Conservation (phyloP, 148 eudicot genomes). For the Rhododendron vialii region DNA sequence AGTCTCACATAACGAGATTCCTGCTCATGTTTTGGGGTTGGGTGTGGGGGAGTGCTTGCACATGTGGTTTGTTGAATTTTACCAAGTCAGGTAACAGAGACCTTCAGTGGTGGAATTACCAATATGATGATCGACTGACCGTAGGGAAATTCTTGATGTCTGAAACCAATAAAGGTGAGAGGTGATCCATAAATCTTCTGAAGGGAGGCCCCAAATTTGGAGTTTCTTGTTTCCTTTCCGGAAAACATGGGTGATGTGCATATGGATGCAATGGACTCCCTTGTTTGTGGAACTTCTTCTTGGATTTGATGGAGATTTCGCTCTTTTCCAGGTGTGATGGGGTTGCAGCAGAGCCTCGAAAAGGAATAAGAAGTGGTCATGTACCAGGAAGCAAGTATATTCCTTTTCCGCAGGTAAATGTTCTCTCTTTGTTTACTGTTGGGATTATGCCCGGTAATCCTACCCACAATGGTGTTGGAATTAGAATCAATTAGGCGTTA, state of each 20-base stretch:
- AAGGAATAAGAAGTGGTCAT: conserved; percentile 94
- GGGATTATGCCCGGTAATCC: too few species aligned
- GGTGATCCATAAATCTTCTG: not conserved
- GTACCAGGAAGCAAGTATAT: conserved; percentile 96
- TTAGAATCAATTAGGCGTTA: too few species aligned
- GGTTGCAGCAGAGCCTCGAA: conserved; percentile 83
- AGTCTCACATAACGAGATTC: too few species aligned
- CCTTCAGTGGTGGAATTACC: not conserved
- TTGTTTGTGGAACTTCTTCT: not conserved
- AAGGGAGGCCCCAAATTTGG: not conserved
- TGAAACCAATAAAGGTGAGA: not conserved
- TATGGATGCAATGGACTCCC: not conserved
- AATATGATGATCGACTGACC: not conserved
- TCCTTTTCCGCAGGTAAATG: conserved; percentile 63
- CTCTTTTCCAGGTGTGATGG: conserved; percentile 75
- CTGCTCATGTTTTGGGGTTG: too few species aligned
- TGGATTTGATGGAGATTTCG: conserved; percentile 16
- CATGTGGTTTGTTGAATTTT: not conserved
- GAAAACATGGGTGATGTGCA: not conserved
- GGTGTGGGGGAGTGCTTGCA: too few species aligned
- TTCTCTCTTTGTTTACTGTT: not conserved
- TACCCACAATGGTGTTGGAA: too few species aligned
- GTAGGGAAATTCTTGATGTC: conserved; percentile 13
- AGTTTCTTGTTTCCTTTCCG: not conserved
- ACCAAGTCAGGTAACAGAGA: not conserved